Percentiles rank a stretch among this genome's conserved stretches.
Evolutionary conservation across 805 yeast genomes (phyloP).

Genomic region (Ogataea saltuana): DNA sequence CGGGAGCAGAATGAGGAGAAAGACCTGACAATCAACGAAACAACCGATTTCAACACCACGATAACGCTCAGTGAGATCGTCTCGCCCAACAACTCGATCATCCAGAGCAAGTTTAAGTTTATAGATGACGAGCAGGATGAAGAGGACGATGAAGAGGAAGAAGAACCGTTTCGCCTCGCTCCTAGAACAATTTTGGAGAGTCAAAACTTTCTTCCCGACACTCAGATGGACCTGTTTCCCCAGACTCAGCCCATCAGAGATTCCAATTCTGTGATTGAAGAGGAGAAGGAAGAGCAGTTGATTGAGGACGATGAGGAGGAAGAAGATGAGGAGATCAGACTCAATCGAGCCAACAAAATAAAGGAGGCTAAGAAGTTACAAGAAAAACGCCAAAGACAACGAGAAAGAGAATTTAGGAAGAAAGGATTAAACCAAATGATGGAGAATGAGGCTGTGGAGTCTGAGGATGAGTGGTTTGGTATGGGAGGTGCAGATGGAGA

Average conservation of each 20-base stretch:
- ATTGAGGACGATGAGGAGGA: slow-evolving; percentile 25
- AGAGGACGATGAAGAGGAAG: slow-evolving; percentile 20
- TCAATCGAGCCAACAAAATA: slow-evolving; percentile 24
- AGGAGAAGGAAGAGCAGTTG: slow-evolving; percentile 33
- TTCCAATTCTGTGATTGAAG: background rate
- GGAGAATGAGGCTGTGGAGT: slow-evolving; percentile 85
- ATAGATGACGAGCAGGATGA: slow-evolving; percentile 16
- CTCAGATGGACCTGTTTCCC: slow-evolving; percentile 30
- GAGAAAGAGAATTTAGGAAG: slow-evolving; percentile 54
- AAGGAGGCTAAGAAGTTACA: slow-evolving; percentile 29
- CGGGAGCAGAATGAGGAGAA: slow-evolving; percentile 14
- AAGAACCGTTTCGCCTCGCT: slow-evolving; percentile 17
- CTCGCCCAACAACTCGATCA: slow-evolving; percentile 1
- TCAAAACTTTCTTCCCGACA: slow-evolving; percentile 33
- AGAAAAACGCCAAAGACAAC: slow-evolving; percentile 28
- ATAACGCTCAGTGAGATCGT: background rate
- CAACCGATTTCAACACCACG: slow-evolving; percentile 21
- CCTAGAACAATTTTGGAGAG: slow-evolving; percentile 26
- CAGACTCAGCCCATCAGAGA: slow-evolving; percentile 3
- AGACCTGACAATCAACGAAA: slow-evolving; percentile 18
- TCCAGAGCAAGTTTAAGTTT: slow-evolving; percentile 10
- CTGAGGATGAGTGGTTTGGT: slow-evolving; percentile 88
- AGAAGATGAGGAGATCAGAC: slow-evolving; percentile 42
- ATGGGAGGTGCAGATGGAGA: slow-evolving; percentile 74
- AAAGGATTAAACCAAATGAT: slow-evolving; percentile 60